Base-by-base conservation (phyloP, 73 alveolate genomes). In the Urostyla sp. region DNA sequence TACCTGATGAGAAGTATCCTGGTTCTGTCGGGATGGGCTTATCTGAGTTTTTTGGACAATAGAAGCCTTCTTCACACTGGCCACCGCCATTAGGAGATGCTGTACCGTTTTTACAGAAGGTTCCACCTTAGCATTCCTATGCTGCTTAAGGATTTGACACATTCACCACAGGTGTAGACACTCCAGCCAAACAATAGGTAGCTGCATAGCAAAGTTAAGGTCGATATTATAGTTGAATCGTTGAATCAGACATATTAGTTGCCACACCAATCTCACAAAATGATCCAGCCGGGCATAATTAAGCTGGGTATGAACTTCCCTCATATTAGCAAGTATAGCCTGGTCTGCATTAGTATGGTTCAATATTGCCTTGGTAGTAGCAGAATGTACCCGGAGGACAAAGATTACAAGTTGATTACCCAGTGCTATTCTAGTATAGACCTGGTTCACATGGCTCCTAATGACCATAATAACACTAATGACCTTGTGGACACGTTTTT, bases 221-320 rank as follows among this genome's bases (percentile, higher is more conserved):
- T 36, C 53, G 50, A 38, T 43, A 85, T 5, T 59, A 80, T 0
- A 3, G 30, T 7, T 61, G 67, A 26, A 85, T 43, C 13, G 93
- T 85, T 7, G 73, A 34, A 48, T 75, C 52, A n/a, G 63, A 37
- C 10, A 20, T 36, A 31, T 45, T 63, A 0, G 89, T 85, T 3
- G 59, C 83, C 5, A 50, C 51, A 15, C 24, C 27, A 0, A 16
- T n/a, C 13, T 46, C 75, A 69, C 98, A 92, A 54, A 73, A 92
- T 26, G 90, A 80, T 0, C 98, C 98, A 20, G 95, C 96, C 0
- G 98, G 96, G 84, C 98, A 92, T 16, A 90, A 75, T 40, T 80
- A 58, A 67, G 90, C 78, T 13, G 95, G 92, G 24, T 84, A 66
- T 34, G 89, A 80, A 37, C 87, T 80, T n/a, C 91, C 90, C 15